Percentiles rank a stretch among this genome's conserved stretches.
Conservation (phyloP, 2,329 filamentous ascomycete genomes). For the Coniochaeta pulveracea region DNA sequence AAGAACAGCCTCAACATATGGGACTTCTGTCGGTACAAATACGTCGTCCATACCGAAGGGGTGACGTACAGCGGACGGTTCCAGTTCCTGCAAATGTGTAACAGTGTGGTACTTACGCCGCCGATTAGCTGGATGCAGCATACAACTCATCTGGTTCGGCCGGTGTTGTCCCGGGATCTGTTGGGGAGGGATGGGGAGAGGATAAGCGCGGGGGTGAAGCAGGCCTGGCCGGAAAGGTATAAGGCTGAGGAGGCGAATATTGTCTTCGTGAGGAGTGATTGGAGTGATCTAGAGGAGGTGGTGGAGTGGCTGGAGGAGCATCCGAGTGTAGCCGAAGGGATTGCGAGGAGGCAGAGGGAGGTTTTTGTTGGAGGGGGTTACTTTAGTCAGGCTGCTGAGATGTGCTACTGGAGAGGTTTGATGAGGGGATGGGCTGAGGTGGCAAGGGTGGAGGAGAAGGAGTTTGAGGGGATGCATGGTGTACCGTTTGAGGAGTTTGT, state of each 20-base stretch:
- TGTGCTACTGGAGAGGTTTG: constrained; percentile 40
- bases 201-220: constrained; percentile 11
- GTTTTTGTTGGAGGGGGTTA: constrained; percentile 30
- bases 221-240: constrained; percentile 27
- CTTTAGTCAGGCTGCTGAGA: constrained; percentile 36
- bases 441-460: constrained; percentile 22
- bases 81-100: constrained; percentile 38
- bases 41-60: constrained; percentile 41
- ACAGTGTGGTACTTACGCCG: constrained; percentile 33
- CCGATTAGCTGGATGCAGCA: constrained; percentile 38
- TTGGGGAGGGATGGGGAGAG: neutral
- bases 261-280: constrained; percentile 38
- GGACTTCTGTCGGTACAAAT: constrained; percentile 39
- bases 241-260: constrained; percentile 28
- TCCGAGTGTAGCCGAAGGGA: constrained; percentile 29
- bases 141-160: constrained; percentile 32
- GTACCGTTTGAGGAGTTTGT: constrained; percentile 28
- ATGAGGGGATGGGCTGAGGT: constrained; percentile 34
- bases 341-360: constrained; percentile 33
- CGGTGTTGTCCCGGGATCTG: constrained; percentile 27
- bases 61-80: constrained; percentile 41
- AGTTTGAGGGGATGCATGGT: constrained; percentile 20
- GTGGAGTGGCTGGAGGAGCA: constrained; percentile 32
- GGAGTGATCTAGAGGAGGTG: constrained; percentile 36
- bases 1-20: constrained; percentile 34